Evolutionary conservation across 1,284 basidiomycete genomes (phyloP).

Genomic region (Ustilago esculenta): DNA sequence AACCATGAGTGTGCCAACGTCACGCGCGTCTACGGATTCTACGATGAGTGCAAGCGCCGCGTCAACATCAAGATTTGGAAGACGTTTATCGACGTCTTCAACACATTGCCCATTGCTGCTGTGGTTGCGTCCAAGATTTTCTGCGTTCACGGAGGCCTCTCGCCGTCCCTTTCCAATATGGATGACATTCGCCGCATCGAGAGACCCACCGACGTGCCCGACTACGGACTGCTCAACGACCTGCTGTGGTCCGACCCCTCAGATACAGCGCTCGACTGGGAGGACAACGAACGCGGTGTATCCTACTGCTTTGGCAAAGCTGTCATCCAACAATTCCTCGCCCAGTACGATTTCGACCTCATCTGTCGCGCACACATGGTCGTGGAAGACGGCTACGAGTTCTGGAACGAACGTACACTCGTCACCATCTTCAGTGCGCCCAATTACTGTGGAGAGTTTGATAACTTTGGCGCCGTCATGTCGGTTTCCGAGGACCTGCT

Average conservation of each 20-base stretch:
- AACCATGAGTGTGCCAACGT: constrained; percentile 99
- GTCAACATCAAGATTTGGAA: constrained; percentile 99
- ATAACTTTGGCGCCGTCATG: constrained; percentile 85
- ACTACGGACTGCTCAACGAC: constrained; percentile 97
- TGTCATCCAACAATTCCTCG: constrained; percentile 94
- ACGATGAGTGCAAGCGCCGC: constrained; percentile 99
- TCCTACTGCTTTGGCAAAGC: constrained; percentile 99
- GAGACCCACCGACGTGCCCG: constrained; percentile 98
- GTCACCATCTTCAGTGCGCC: constrained; percentile 96
- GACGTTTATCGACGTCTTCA: constrained; percentile 99
- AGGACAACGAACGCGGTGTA: constrained; percentile 99
- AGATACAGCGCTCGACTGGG: constrained; percentile 97
- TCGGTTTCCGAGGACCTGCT: constrained; percentile 96
- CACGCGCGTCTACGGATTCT: constrained; percentile 99
- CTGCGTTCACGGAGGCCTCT: constrained; percentile 97
- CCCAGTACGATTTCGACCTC: constrained; percentile 89
- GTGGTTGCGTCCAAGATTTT: constrained; percentile 99
- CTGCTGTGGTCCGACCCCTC: constrained; percentile 98
- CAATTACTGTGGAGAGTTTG: constrained; percentile 96
- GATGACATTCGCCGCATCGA: constrained; percentile 99
- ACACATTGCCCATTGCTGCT: constrained; percentile 96
- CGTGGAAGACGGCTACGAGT: constrained; percentile 96
- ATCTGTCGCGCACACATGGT: constrained; percentile 99
- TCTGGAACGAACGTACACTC: constrained; percentile 98
- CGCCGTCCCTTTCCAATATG: constrained; percentile 96